A percentile compares a stretch with the other conserved stretches of the same genome.
Evolutionary conservation across 768 basidiomycete genomes (phyloP).

Genomic region (Phallus indusiatus): DNA sequence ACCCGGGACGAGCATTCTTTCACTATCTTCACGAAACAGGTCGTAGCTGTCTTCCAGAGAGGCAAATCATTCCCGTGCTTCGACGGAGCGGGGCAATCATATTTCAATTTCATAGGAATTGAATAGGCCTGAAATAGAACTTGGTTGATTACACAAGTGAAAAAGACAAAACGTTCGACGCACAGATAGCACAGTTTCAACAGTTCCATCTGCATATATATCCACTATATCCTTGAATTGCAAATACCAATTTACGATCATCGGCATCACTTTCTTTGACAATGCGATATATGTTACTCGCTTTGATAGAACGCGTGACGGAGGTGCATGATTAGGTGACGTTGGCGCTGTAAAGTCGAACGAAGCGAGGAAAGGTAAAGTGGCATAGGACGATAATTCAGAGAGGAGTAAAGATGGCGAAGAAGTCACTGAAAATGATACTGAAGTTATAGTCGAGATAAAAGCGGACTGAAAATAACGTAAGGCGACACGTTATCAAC

Average conservation of each 20-base stretch:
- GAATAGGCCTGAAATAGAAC: conserved; percentile 55
- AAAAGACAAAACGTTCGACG: conserved; percentile 16
- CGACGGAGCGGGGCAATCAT: conserved; percentile 85
- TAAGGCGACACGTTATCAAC: conserved; percentile 11
- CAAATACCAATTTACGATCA: conserved; percentile 68
- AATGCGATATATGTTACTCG: conserved; percentile 84
- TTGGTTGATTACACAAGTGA: background rate
- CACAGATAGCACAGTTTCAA: conserved; percentile 77
- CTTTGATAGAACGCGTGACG: conserved; percentile 38
- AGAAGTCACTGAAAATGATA: conserved; percentile 55
- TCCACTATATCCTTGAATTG: conserved; percentile 49
- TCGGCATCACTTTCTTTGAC: conserved; percentile 82
- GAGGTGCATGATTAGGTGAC: conserved; percentile 21
- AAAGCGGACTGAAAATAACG: conserved; percentile 47
- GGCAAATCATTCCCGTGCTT: conserved; percentile 82
- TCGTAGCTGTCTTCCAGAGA: conserved; percentile 93
- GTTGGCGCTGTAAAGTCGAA: conserved; percentile 38
- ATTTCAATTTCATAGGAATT: conserved; percentile 88
- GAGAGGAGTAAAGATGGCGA: conserved; percentile 66
- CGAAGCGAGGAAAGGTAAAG: conserved; percentile 78
- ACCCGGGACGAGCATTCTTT: conserved; percentile 54
- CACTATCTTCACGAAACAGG: conserved; percentile 62
- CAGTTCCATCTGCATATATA: conserved; percentile 72
- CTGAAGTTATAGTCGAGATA: conserved; percentile 54
- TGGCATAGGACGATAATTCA: conserved; percentile 79